Conservation (phyloP, 2,329 filamentous ascomycete genomes). For the Delphinella strobiligena region DNA sequence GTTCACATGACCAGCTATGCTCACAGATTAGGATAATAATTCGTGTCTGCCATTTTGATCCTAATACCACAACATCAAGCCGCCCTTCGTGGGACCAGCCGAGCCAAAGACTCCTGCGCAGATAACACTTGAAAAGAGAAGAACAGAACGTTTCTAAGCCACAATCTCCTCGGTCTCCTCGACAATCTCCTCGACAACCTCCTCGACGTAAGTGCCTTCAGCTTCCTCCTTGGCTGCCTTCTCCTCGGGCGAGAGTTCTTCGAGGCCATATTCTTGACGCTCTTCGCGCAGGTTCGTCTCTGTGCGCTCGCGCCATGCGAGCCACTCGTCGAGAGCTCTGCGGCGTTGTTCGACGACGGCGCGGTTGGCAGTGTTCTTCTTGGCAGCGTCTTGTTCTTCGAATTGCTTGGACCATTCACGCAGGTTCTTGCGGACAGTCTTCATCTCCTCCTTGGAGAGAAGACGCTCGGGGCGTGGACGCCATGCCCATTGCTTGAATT, state of each 20-base stretch:
- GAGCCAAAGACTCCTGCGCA: too few species aligned
- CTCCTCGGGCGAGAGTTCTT: slow-evolving; percentile 51
- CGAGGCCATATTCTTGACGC: slow-evolving; percentile 53
- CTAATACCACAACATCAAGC: too few species aligned
- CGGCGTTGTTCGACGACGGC: slow-evolving; percentile 85
- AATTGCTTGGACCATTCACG: slow-evolving; percentile 92
- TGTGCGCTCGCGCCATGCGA: slow-evolving; percentile 65
- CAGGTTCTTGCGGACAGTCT: slow-evolving; percentile 94
- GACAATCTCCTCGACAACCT: slow-evolving; percentile 79
- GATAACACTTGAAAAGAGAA: background rate
- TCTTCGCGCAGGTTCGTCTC: slow-evolving; percentile 63
- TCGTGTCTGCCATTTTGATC: too few species aligned
- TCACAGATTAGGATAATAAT: too few species aligned
- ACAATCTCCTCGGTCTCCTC: slow-evolving; percentile 79
- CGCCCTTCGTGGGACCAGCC: too few species aligned
- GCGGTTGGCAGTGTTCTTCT: slow-evolving; percentile 85
- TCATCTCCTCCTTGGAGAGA: slow-evolving; percentile 92
- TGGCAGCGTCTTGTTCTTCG: slow-evolving; percentile 88
- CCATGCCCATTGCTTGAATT: slow-evolving; percentile 97
- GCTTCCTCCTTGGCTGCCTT: slow-evolving; percentile 42
- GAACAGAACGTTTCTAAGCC: slow-evolving; percentile 1
- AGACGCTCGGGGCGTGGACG: slow-evolving; percentile 84
- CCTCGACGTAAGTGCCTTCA: slow-evolving; percentile 50
- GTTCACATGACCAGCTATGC: too few species aligned
- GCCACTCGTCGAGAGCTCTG: slow-evolving; percentile 76